Conservation (phyloP, 371 early-diverging fungal species). For the Saksenaea vasiformis region DNA sequence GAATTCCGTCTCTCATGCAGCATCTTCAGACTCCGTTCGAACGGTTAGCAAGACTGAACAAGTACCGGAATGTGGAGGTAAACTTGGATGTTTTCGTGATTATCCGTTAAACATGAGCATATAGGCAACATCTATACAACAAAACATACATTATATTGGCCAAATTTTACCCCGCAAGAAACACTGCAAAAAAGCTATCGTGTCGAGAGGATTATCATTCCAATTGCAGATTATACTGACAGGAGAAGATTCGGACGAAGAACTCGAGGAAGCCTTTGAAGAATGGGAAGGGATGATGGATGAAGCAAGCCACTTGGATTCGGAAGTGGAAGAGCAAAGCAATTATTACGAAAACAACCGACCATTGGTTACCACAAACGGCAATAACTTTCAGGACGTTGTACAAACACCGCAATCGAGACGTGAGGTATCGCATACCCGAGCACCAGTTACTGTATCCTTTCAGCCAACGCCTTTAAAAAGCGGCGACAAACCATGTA, state of each 20-base stretch:
- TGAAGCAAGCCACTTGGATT: slow-evolving; percentile 6
- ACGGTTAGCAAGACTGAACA: slow-evolving; percentile 87
- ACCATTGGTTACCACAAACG: not conserved
- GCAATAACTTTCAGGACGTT: not conserved
- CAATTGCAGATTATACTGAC: slow-evolving; percentile 30
- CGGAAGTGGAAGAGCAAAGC: not conserved
- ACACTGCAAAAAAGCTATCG: slow-evolving; percentile 16
- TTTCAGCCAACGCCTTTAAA: not conserved
- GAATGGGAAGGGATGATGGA: slow-evolving; percentile 32
- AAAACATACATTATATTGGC: slow-evolving; percentile 25
- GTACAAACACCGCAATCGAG: not conserved
- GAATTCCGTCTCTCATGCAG: not conserved
- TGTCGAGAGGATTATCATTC: slow-evolving; percentile 25
- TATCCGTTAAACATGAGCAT: not conserved
- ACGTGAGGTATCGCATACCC: not conserved
- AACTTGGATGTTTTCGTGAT: not conserved
- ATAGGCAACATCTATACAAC: slow-evolving; percentile 40
- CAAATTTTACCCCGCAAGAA: slow-evolving; percentile 8
- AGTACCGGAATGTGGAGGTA: slow-evolving; percentile 75
- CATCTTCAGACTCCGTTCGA: slow-evolving; percentile 89
- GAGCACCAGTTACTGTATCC: not conserved
- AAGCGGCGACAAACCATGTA: slow-evolving; percentile 1
- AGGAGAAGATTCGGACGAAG: slow-evolving; percentile 12
- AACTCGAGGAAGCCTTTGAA: slow-evolving; percentile 22
- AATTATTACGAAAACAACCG: slow-evolving; percentile 4